phyloP scores from a whole-genome alignment of 2,329 filamentous ascomycete species.

The Calonectria naviculata region DNA sequence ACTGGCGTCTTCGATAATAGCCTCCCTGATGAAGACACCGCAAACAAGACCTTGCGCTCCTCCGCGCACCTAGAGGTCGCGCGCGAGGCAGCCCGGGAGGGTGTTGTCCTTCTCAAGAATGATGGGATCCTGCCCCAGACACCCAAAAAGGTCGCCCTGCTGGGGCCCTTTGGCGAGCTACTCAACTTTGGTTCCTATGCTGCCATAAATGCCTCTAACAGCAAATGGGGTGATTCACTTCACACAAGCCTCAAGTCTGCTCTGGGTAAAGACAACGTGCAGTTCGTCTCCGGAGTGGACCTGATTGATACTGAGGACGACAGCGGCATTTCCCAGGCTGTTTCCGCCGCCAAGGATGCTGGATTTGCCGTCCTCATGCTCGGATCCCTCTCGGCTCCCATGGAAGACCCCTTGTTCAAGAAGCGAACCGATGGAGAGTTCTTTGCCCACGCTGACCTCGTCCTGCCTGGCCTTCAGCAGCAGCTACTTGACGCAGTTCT shows the following conservation, averaged over 20 bases:
- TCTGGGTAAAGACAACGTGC: conserved; percentile 27
- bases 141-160: conserved; percentile 33
- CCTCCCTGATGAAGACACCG: conserved; percentile 32
- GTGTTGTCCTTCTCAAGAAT: conserved; percentile 72
- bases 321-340: conserved; percentile 32
- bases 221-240: conserved; percentile 30
- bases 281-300: conserved; percentile 26
- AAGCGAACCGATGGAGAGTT: conserved; percentile 50
- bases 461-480: conserved; percentile 47
- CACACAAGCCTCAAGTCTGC: conserved; percentile 24
- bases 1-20: conserved; percentile 41
- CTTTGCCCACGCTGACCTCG: conserved; percentile 44
- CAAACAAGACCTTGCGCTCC: conserved; percentile 27
- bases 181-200: conserved; percentile 33
- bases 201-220: conserved; percentile 29
- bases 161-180: conserved; percentile 42
- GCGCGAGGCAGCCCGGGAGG: conserved; percentile 26
- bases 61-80: conserved; percentile 19
- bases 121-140: conserved; percentile 65
- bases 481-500: conserved; percentile 47
- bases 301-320: conserved; percentile 31
- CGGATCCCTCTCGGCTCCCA: conserved; percentile 40
- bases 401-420: conserved; percentile 35
- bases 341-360: conserved; percentile 40
- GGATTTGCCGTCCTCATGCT: conserved; percentile 45